These are phyloP conservation scores for Tulasnella sp. DNA, from an alignment of 768 basidiomycete genomes.

Conservation along the genomic window DNA sequence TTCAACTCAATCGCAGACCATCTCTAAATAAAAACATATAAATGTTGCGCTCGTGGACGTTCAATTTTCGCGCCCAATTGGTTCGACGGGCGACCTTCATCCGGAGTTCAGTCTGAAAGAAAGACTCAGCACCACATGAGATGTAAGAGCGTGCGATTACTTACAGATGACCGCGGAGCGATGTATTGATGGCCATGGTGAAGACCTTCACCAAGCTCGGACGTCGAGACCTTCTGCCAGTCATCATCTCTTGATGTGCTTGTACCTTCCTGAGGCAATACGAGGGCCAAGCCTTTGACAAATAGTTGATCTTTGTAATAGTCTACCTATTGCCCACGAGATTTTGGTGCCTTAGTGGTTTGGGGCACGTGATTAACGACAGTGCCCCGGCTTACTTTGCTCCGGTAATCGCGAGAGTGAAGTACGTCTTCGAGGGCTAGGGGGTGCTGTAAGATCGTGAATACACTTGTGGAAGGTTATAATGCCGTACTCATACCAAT, in stretches of 20 bases:
- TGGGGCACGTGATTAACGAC: constrained; percentile 3
- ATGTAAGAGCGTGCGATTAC: background rate
- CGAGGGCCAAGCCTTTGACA: constrained; percentile 47
- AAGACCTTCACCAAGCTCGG: background rate
- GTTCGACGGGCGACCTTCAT: background rate
- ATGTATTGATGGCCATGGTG: background rate
- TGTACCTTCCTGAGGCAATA: background rate
- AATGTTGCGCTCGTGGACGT: constrained; percentile 49
- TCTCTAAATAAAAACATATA: constrained; percentile 58
- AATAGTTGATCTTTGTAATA: constrained; percentile 44
- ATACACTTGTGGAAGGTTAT: background rate
- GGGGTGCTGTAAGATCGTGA: constrained; percentile 16
- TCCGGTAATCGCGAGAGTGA: constrained; percentile 14
- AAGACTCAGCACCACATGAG: background rate
- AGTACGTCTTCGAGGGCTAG: constrained; percentile 22
- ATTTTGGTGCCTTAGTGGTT: background rate
- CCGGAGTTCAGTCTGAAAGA: background rate
- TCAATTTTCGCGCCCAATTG: constrained; percentile 34
- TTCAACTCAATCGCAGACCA: constrained; percentile 29
- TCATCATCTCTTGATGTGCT: background rate
- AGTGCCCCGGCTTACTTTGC: background rate
- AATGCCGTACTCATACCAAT: background rate
- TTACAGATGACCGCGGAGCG: background rate
- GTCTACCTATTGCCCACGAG: constrained; percentile 2
- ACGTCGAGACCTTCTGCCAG: background rate